These are phyloP conservation scores for Spirogloea muscicola DNA, from an alignment of 139 green algal species.

Conservation along the genomic window DNA sequence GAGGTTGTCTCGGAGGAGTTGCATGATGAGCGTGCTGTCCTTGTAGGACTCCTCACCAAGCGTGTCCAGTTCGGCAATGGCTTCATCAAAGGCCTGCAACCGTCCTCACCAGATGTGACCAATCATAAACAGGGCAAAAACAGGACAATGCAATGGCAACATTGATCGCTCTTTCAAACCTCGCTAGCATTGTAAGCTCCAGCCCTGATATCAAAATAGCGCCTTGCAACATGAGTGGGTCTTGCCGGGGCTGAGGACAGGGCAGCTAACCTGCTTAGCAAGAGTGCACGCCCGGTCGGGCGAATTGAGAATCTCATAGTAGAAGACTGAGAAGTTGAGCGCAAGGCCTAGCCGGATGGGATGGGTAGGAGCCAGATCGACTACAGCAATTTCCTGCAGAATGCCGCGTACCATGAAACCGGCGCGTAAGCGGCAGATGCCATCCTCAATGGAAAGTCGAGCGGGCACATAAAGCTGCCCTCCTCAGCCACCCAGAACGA, in stretches of 20 bases:
- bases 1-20: slow-evolving; percentile 97
- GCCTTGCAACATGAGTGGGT: too few relatives aligned
- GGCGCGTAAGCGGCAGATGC: too few relatives aligned
- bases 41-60: slow-evolving; percentile 98
- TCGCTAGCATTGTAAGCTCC: too few relatives aligned
- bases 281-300: slow-evolving; percentile 75
- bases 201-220: too few relatives aligned
- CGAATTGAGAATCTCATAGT: slow-evolving; percentile 99
- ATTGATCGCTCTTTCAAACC: too few relatives aligned
- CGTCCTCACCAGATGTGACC: too few relatives aligned
- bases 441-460: too few relatives aligned
- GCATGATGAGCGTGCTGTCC: slow-evolving; percentile 98
- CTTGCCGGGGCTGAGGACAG: too few relatives aligned
- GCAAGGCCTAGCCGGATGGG: slow-evolving; percentile 95
- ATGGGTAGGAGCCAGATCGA: slow-evolving; percentile 92
- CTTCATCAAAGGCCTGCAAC: slow-evolving; percentile 95
- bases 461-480: too few relatives aligned
- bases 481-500: too few relatives aligned
- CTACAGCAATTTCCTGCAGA: slow-evolving; percentile 87
- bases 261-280: slow-evolving; percentile 93
- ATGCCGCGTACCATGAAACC: too few relatives aligned
- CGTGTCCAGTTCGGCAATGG: slow-evolving; percentile 95
- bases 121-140: background rate
- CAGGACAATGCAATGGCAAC: too few relatives aligned
- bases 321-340: slow-evolving; percentile 99